Conservation (phyloP, 768 basidiomycete species). For the Phylloporus sp. region DNA sequence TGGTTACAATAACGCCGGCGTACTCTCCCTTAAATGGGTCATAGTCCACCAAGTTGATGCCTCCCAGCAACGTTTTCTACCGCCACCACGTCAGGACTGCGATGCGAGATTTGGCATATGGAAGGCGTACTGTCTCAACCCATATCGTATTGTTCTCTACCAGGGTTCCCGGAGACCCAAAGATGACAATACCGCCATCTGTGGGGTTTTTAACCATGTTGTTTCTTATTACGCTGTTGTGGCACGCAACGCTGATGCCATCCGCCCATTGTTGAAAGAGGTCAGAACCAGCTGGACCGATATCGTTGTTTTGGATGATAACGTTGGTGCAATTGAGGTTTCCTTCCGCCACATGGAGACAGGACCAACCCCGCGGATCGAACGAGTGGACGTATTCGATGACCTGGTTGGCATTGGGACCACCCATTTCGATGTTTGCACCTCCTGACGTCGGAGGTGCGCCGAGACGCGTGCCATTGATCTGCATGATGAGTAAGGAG, state of each 20-base stretch:
- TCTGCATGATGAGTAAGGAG: slow-evolving; percentile 35
- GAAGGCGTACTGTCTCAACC: slow-evolving; percentile 52
- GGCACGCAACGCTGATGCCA: slow-evolving; percentile 71
- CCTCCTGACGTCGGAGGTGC: slow-evolving; percentile 53
- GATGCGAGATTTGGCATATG: background rate
- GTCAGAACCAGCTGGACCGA: slow-evolving; percentile 72
- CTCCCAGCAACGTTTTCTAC: slow-evolving; percentile 66
- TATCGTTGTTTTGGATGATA: slow-evolving; percentile 75
- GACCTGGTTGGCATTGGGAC: slow-evolving; percentile 62
- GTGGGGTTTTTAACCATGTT: slow-evolving; percentile 71
- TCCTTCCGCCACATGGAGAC: slow-evolving; percentile 74
- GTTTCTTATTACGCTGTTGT: slow-evolving; percentile 54
- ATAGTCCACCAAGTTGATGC: slow-evolving; percentile 76
- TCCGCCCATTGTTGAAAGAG: slow-evolving; percentile 73
- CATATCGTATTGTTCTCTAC: slow-evolving; percentile 76
- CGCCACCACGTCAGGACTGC: background rate
- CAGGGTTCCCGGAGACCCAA: slow-evolving; percentile 67
- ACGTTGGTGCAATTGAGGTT: slow-evolving; percentile 56
- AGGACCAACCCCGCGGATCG: slow-evolving; percentile 79
- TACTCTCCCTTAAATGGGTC: slow-evolving; percentile 64
- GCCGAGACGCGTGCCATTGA: slow-evolving; percentile 64
- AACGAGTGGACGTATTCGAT: slow-evolving; percentile 73
- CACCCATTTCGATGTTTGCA: slow-evolving; percentile 84
- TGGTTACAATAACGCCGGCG: slow-evolving; percentile 54
- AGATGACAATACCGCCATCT: slow-evolving; percentile 76